Percentiles rank a stretch among this genome's conserved stretches.
These are phyloP conservation scores for Cochlearia excelsa DNA, from an alignment of 345 rosid species.

Conservation along the genomic window DNA sequence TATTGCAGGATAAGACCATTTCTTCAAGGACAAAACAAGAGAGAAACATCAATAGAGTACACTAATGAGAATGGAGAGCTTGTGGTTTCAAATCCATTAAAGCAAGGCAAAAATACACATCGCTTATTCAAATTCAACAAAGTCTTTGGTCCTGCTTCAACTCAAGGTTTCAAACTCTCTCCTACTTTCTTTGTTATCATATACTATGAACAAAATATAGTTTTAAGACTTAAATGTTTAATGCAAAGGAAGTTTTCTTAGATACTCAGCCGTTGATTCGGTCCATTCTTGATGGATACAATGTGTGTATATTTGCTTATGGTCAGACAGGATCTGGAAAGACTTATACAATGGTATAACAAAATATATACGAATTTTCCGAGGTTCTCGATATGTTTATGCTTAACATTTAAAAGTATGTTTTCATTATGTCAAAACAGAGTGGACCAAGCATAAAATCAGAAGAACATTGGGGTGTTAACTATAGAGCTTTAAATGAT, in stretches of 20 bases:
- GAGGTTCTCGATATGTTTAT: no score
- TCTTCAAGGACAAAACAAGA: constrained; percentile 74
- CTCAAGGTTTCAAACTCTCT: no score
- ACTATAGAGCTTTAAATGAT: constrained; percentile 86
- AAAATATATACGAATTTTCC: constrained; percentile 14
- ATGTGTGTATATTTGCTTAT: constrained; percentile 95
- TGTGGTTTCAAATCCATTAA: constrained; percentile 75
- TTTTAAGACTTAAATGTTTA: no score
- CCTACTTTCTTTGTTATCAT: no score
- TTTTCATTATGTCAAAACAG: constrained; percentile 40
- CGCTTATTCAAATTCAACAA: constrained; percentile 86
- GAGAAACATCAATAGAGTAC: constrained; percentile 68
- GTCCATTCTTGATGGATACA: constrained; percentile 92
- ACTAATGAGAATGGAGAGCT: constrained; percentile 89
- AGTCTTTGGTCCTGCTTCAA: constrained; percentile 73
- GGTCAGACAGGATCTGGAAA: constrained; percentile 99
- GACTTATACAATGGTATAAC: constrained; percentile 88
- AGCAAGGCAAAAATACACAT: constrained; percentile 74
- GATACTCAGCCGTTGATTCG: constrained; percentile 91
- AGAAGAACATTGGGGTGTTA: constrained; percentile 94
- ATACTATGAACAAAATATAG: no score
- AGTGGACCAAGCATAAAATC: constrained; percentile 82
- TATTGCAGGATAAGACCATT: constrained; percentile 95
- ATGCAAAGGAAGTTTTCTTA: constrained; percentile 81
- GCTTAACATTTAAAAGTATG: no score